These are phyloP conservation scores for Penicillium longicatenatum DNA, from an alignment of 495 filamentous ascomycete species.

Conservation along the genomic window DNA sequence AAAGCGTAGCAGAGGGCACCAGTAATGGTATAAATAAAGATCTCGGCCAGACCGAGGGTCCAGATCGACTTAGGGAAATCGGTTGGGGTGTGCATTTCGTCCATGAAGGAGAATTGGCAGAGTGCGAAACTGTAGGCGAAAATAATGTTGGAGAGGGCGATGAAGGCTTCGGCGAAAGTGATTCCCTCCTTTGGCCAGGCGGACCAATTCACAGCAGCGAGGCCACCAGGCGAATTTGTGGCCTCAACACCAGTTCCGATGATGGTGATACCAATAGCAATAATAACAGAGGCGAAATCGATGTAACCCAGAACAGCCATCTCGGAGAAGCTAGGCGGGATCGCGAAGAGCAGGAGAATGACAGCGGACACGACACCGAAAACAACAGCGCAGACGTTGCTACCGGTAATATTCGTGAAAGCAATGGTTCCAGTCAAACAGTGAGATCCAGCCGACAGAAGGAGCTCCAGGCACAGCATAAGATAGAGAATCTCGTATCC, in stretches of 20 bases:
- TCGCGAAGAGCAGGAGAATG: not conserved
- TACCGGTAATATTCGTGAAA: not conserved
- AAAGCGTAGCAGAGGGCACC: not conserved
- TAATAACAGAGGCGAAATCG: not conserved
- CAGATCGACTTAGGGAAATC: not conserved
- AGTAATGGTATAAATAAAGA: not conserved
- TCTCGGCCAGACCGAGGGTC: not conserved
- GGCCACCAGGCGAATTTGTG: not conserved
- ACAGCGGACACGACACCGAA: not conserved
- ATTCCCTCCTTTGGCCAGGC: not conserved
- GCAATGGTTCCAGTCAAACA: slow-evolving; percentile 1
- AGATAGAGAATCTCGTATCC: slow-evolving; percentile 3
- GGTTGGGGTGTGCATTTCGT: not conserved
- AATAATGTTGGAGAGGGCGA: not conserved
- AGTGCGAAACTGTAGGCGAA: not conserved
- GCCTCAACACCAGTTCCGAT: slow-evolving; percentile 1
- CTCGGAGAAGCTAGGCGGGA: slow-evolving; percentile 2
- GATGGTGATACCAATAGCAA: slow-evolving; percentile 2
- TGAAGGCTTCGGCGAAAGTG: not conserved
- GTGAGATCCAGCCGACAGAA: slow-evolving; percentile 1
- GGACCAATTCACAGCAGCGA: not conserved
- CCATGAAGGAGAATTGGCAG: not conserved
- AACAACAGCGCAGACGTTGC: not conserved
- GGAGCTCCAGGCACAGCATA: not conserved
- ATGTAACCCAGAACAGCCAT: slow-evolving; percentile 1